A percentile compares a stretch with the other conserved stretches of the same genome.
Evolutionary conservation across 2,329 filamentous ascomycete species (phyloP).

Genomic region (Alternaria viburni): DNA sequence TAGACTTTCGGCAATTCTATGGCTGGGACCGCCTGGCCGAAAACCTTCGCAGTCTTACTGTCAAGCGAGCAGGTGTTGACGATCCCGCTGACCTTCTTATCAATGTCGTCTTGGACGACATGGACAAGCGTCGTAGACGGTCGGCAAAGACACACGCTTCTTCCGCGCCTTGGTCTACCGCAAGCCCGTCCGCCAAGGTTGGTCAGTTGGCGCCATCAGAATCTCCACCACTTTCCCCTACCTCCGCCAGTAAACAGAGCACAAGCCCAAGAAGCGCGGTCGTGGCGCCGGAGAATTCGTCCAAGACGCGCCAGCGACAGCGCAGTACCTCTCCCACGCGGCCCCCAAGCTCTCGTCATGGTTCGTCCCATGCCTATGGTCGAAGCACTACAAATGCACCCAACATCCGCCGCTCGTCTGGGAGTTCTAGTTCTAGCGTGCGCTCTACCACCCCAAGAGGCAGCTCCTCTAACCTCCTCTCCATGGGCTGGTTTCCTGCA

Average conservation of each 20-base stretch:
- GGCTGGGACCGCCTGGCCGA: constrained; percentile 96
- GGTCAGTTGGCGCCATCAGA: constrained; percentile 72
- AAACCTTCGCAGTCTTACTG: constrained; percentile 84
- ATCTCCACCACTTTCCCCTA: constrained; percentile 60
- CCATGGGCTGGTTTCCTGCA: constrained; percentile 73
- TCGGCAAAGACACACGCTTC: constrained; percentile 87
- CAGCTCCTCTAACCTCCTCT: constrained; percentile 79
- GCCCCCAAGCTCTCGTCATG: constrained; percentile 76
- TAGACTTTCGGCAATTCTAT: constrained; percentile 96
- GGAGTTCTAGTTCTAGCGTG: constrained; percentile 84
- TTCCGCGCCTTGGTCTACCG: constrained; percentile 70
- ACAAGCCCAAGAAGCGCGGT: constrained; percentile 56
- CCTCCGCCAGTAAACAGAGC: constrained; percentile 51
- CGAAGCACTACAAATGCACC: constrained; percentile 60
- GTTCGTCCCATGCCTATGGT: constrained; percentile 67
- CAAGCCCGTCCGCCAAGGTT: constrained; percentile 68
- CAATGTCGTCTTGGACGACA: constrained; percentile 93
- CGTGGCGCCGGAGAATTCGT: constrained; percentile 65
- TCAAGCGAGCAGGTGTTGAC: constrained; percentile 86
- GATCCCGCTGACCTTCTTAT: constrained; percentile 90
- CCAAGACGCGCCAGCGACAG: constrained; percentile 55
- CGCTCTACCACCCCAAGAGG: constrained; percentile 62
- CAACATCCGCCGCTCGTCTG: constrained; percentile 86
- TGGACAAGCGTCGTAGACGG: constrained; percentile 86
- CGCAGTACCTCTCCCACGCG: constrained; percentile 83